A percentile compares a stretch with the other conserved stretches of the same genome.
phyloP scores from a whole-genome alignment of 352 stramenopile genomes.

The Blastocystis hominis region DNA sequence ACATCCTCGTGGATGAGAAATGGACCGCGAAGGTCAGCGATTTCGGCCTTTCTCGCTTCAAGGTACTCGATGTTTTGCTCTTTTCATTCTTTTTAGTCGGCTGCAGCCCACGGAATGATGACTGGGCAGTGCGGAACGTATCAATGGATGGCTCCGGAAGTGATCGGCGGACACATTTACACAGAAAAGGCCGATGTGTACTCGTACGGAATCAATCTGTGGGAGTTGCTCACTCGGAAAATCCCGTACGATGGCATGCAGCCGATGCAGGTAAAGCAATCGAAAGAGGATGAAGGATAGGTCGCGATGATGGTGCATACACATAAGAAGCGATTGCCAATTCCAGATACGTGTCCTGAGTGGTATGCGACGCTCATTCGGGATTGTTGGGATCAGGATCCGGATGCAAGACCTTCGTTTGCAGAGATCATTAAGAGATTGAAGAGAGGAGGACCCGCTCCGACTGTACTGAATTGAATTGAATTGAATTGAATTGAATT shows the following conservation, averaged over 20 bases:
- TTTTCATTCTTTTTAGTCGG: conserved; percentile 46
- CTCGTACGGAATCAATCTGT: conserved; percentile 62
- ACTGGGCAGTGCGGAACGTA: conserved; percentile 67
- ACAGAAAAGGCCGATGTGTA: conserved; percentile 74
- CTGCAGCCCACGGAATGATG: conserved; percentile 54
- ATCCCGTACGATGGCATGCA: conserved; percentile 61
- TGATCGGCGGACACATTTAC: conserved; percentile 75
- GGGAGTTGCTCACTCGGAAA: conserved; percentile 60
- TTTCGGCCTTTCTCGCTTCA: conserved; percentile 66
- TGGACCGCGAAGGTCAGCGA: conserved; percentile 79
- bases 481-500: not conserved
- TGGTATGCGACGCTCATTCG: conserved; percentile 60
- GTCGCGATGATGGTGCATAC: conserved; percentile 58
- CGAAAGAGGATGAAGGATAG: not conserved
- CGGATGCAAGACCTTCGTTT: conserved; percentile 70
- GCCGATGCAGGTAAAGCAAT: conserved; percentile 59
- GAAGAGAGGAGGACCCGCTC: conserved; percentile 55
- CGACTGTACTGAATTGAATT: conserved; percentile 36
- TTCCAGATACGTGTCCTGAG: conserved; percentile 55
- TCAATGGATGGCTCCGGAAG: conserved; percentile 78
- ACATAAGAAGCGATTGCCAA: conserved; percentile 55
- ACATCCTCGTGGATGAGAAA: conserved; percentile 75
- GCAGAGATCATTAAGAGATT: conserved; percentile 68
- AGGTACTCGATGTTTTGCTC: too few species aligned
- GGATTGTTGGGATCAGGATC: conserved; percentile 71